phyloP scores from a whole-genome alignment of 495 filamentous ascomycete species.

The Pyrenopolyporus hunteri region DNA sequence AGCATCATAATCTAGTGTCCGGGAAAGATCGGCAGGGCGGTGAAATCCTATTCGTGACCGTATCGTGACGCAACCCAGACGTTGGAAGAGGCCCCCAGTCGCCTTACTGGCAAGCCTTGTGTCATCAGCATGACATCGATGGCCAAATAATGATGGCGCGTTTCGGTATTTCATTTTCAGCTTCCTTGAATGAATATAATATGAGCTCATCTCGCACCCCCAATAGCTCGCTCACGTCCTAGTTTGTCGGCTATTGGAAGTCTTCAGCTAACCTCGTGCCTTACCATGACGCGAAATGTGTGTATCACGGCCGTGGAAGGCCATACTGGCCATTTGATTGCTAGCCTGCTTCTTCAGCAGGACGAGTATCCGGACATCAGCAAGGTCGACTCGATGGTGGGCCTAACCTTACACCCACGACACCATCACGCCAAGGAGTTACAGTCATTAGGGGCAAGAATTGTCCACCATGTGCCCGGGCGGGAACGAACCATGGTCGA shows the following conservation, averaged over 20 bases:
- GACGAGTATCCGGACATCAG: neutral
- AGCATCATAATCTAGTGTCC: too few species aligned
- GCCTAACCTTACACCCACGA: neutral
- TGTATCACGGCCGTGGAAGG: neutral
- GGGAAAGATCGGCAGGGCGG: neutral
- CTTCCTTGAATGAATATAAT: neutral
- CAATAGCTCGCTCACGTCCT: neutral
- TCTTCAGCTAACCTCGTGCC: neutral
- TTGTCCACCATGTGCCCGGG: neutral
- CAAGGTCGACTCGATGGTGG: neutral
- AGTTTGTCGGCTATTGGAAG: neutral
- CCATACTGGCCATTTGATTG: neutral
- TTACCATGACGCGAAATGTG: neutral
- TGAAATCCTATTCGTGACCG: neutral
- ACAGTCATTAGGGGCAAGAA: neutral
- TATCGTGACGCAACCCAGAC: neutral
- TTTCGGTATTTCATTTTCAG: neutral
- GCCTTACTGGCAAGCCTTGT: neutral
- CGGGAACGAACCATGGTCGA: neutral
- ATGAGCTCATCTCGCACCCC: neutral
- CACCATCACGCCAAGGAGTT: neutral
- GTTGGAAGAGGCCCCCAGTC: neutral
- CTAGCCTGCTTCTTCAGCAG: neutral
- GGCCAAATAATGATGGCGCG: neutral
- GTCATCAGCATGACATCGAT: neutral